Evolutionary conservation across 164 flowering plant species (phyloP).

Genomic region (Vitis amurensis): DNA sequence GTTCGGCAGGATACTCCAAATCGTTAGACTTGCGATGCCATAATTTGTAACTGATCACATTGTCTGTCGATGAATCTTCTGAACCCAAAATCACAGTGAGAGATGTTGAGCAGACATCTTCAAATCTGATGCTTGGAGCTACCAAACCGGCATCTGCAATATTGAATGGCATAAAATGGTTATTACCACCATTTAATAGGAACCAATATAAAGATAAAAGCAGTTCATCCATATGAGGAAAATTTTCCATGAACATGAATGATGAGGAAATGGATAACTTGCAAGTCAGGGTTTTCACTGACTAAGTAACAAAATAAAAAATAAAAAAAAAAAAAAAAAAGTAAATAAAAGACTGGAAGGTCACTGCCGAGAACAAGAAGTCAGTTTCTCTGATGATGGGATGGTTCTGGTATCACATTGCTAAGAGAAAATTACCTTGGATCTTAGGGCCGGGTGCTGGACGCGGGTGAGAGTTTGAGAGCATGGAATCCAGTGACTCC

Average conservation of each 20-base stretch:
- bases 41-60: constrained; percentile 39
- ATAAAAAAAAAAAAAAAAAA: not conserved
- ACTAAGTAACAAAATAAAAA: not conserved
- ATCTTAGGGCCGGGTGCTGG: constrained; percentile 10
- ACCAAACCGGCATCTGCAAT: constrained; percentile 36
- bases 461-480: constrained; percentile 21
- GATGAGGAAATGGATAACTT: not conserved
- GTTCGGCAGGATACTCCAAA: constrained; percentile 51
- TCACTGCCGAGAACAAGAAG: too few relatives aligned
- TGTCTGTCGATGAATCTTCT: constrained; percentile 29
- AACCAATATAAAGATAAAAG: too few relatives aligned
- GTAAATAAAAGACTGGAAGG: too few relatives aligned
- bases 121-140: constrained; percentile 46
- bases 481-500: constrained; percentile 54
- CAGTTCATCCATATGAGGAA: too few relatives aligned
- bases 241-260: not conserved
- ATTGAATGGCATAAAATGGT: not conserved
- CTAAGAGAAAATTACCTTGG: constrained; percentile 30
- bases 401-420: not conserved
- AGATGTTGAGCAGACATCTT: constrained; percentile 59
- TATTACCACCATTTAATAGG: not conserved
- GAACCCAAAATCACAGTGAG: constrained; percentile 49
- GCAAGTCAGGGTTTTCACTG: not conserved
- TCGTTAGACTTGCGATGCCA: constrained; percentile 73
- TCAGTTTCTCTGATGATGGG: not conserved